Percentiles rank a stretch among this genome's conserved stretches.
These are phyloP conservation scores for Helicocarpus griseus DNA, from an alignment of 2,329 filamentous ascomycete species.

Conservation along the genomic window DNA sequence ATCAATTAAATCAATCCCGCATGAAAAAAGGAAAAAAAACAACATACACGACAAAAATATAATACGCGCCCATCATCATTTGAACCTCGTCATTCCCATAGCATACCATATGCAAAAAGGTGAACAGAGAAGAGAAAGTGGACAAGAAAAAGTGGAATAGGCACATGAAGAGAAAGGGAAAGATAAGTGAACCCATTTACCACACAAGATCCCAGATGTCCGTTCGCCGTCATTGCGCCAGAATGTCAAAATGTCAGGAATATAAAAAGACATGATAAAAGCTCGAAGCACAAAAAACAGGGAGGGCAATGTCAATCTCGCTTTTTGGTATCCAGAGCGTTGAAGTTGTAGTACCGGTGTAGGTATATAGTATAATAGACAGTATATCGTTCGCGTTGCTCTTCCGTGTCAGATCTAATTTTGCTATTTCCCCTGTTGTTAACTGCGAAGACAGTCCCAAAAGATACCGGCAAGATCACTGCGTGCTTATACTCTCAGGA, in stretches of 20 bases:
- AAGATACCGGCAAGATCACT: constrained; percentile 11
- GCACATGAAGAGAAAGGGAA: background rate
- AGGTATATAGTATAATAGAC: background rate
- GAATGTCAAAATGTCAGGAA: background rate
- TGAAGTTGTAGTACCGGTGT: background rate
- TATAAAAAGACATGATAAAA: background rate
- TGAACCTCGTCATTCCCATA: background rate
- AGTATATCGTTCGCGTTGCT: background rate
- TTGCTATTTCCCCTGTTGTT: background rate
- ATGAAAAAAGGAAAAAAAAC: background rate
- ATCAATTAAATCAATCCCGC: background rate
- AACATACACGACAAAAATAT: background rate
- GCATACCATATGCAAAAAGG: too few species aligned
- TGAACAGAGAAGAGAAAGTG: background rate
- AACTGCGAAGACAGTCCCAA: background rate
- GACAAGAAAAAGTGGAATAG: background rate
- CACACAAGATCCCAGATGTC: background rate
- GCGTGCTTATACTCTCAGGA: constrained; percentile 61
- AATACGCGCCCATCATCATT: background rate
- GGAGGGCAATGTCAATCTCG: background rate
- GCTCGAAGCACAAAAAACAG: background rate
- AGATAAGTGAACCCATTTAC: background rate
- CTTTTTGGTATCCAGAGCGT: background rate
- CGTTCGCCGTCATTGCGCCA: background rate
- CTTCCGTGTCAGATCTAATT: background rate